Conservation (phyloP, 192 early-diverging fungal species). For the Podila horticola region DNA sequence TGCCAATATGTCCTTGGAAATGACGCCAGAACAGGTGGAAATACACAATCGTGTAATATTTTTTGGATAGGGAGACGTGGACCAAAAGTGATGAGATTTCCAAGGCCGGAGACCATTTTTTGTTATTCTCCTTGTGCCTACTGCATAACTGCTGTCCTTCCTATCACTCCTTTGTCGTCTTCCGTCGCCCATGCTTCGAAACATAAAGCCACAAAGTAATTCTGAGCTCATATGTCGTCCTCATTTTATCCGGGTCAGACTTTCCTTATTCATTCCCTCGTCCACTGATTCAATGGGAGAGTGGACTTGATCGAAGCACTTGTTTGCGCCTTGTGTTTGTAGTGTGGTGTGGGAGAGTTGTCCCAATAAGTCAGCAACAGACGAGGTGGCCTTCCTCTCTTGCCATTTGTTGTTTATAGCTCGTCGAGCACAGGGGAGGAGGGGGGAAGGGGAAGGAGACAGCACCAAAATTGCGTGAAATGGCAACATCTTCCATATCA, state of each 20-base stretch:
- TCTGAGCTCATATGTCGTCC: no score
- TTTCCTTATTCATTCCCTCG: no score
- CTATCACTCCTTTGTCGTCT: neutral
- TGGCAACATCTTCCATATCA: slow-evolving; percentile 27
- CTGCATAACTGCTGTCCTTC: no score
- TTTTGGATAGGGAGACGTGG: slow-evolving; percentile 1
- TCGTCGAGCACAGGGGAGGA: neutral
- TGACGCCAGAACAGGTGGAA: slow-evolving; percentile 4
- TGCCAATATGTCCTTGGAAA: neutral
- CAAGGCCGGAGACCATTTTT: no score
- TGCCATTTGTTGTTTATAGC: no score
- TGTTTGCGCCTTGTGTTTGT: no score
- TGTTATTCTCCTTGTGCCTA: no score
- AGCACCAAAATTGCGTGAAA: slow-evolving; percentile 31
- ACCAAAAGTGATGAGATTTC: slow-evolving; percentile 4
- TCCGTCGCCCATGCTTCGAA: neutral
- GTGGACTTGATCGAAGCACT: no score
- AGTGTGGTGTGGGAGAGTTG: neutral
- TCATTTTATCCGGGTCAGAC: no score
- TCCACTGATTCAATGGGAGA: no score
- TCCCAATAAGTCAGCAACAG: neutral
- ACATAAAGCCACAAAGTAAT: no score
- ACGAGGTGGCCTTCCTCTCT: neutral
- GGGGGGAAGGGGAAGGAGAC: neutral
- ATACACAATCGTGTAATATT: slow-evolving; percentile 4